These are phyloP conservation scores for Musa acuminata DNA, from an alignment of 176 grass and related monocot species.

Conservation along the genomic window DNA sequence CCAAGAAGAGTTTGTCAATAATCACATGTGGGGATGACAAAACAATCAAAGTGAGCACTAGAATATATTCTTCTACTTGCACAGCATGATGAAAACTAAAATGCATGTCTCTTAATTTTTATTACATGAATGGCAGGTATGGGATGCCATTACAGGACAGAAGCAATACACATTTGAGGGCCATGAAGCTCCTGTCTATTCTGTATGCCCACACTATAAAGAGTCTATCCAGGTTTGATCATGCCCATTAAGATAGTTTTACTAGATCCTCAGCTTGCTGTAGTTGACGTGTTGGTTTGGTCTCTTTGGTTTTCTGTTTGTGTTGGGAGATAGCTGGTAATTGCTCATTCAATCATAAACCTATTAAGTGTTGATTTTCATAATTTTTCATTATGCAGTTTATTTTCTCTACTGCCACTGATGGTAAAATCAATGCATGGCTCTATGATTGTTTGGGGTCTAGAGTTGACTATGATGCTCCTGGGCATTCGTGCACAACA, in stretches of 20 bases:
- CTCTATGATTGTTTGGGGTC: slow-evolving; percentile 94
- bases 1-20: slow-evolving; percentile 89
- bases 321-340: too few species aligned
- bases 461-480: slow-evolving; percentile 98
- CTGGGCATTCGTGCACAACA: slow-evolving; percentile 94
- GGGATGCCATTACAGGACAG: slow-evolving; percentile 90
- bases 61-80: not conserved
- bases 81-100: too few species aligned
- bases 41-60: slow-evolving; percentile 61
- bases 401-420: slow-evolving; percentile 96
- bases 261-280: too few species aligned
- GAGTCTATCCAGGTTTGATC: slow-evolving; percentile 87
- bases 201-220: slow-evolving; percentile 98
- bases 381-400: slow-evolving; percentile 38
- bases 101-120: not conserved
- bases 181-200: slow-evolving; percentile 94
- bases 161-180: slow-evolving; percentile 97
- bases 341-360: too few species aligned
- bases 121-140: slow-evolving; percentile 53
- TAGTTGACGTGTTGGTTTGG: not conserved
- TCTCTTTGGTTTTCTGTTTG: too few species aligned
- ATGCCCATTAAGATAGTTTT: not conserved
- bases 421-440: slow-evolving; percentile 99
- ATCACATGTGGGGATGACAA: slow-evolving; percentile 99
- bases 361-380: too few species aligned